phyloP scores from a whole-genome alignment of 1,139 yeast species.

The Pneumocystis sp. region DNA sequence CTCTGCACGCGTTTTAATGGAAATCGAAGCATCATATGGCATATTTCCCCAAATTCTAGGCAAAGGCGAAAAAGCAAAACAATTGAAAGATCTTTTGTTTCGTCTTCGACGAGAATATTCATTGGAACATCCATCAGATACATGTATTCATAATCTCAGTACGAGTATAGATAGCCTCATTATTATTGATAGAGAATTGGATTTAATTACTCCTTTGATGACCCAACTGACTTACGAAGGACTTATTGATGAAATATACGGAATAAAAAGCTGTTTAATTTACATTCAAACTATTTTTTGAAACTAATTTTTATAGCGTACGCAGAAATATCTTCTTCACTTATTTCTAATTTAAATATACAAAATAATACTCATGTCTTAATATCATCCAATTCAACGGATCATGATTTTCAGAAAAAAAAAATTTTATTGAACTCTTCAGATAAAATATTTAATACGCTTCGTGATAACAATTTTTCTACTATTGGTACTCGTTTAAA shows the following conservation, averaged over 20 bases:
- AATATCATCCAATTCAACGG: constrained; percentile 9
- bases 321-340: constrained; percentile 4
- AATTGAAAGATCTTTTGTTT: constrained; percentile 27
- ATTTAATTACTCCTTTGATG: constrained; percentile 53
- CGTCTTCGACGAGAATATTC: constrained; percentile 16
- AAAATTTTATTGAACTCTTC: constrained; percentile 25
- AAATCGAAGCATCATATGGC: constrained; percentile 25
- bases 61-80: constrained; percentile 34
- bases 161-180: constrained; percentile 34
- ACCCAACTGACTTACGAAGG: constrained; percentile 76
- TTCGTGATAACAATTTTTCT: constrained; percentile 62
- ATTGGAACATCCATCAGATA: constrained; percentile 10
- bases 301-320: constrained; percentile 13
- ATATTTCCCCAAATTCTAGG: constrained; percentile 32
- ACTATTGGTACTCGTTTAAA: constrained; percentile 63
- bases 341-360: neutral
- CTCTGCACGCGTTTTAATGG: constrained; percentile 29
- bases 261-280: constrained; percentile 34
- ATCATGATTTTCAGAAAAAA: constrained; percentile 13
- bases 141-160: constrained; percentile 3
- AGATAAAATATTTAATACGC: constrained; percentile 33
- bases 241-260: constrained; percentile 56
- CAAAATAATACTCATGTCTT: constrained; percentile 2
- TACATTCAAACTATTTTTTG: constrained; percentile 24
- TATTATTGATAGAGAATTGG: constrained; percentile 64